A percentile compares a stretch with the other conserved stretches of the same genome.
Conservation (phyloP, 2,329 filamentous ascomycete genomes). For the Pestalotiopsis sp. region DNA sequence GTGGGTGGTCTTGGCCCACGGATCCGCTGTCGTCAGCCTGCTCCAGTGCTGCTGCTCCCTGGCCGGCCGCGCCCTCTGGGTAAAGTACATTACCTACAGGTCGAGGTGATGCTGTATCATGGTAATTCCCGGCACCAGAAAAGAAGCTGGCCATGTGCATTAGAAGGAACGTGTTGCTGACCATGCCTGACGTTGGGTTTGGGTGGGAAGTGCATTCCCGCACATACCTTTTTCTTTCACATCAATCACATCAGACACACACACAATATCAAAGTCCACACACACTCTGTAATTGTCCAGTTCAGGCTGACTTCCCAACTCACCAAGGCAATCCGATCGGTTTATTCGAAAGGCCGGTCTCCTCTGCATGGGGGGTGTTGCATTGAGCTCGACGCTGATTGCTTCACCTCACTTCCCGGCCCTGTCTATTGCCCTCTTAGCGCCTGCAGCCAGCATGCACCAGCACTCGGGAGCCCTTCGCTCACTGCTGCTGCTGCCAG, state of each 20-base stretch:
- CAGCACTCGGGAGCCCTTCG: slow-evolving; percentile 6
- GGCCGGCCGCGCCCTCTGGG: background rate
- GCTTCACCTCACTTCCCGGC: slow-evolving; percentile 4
- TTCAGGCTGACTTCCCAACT: no score
- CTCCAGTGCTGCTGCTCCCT: background rate
- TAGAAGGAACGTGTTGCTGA: background rate
- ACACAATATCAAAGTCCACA: background rate
- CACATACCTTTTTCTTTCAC: background rate
- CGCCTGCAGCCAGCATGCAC: slow-evolving; percentile 10
- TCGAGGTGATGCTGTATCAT: background rate
- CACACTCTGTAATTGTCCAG: no score
- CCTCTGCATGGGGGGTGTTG: slow-evolving; percentile 12
- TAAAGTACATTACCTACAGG: background rate
- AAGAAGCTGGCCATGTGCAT: background rate
- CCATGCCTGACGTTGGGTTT: background rate
- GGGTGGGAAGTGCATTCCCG: slow-evolving; percentile 1
- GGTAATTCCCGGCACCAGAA: background rate
- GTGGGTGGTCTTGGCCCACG: background rate
- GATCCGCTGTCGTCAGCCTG: slow-evolving; percentile 4
- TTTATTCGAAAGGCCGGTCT: slow-evolving; percentile 6
- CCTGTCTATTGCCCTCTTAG: slow-evolving; percentile 10
- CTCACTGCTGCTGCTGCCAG: background rate
- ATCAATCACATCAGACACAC: background rate
- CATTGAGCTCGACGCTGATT: slow-evolving; percentile 9
- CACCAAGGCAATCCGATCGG: slow-evolving; percentile 7